A percentile compares a stretch with the other conserved stretches of the same genome.
Conservation (phyloP, 306 rosid species). For the Alnus glutinosa region DNA sequence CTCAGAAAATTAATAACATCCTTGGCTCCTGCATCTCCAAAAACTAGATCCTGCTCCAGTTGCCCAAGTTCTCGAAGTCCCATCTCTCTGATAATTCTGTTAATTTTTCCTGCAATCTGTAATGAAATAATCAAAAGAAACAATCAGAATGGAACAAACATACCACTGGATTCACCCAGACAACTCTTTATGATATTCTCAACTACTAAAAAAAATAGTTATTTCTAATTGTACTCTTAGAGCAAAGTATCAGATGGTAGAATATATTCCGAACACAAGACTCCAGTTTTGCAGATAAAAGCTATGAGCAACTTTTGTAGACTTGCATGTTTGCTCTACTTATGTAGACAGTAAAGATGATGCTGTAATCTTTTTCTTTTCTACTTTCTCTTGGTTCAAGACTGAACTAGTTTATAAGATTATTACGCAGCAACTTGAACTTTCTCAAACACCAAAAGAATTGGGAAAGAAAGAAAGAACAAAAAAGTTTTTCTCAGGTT, state of each 20-base stretch:
- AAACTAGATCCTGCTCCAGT: constrained; percentile 96
- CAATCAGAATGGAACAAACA: constrained; percentile 22
- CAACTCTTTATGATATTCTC: constrained; percentile 12
- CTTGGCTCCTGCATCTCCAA: constrained; percentile 94
- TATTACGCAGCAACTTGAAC: background rate
- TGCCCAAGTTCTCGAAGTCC: constrained; percentile 88
- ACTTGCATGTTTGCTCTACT: background rate
- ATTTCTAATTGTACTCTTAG: background rate
- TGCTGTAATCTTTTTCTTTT: background rate
- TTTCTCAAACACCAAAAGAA: constrained; percentile 7
- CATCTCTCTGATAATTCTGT: constrained; percentile 66
- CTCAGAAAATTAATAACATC: constrained; percentile 82
- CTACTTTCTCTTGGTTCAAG: background rate
- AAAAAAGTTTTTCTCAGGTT: background rate
- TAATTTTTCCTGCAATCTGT: constrained; percentile 87
- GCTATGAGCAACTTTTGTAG: background rate
- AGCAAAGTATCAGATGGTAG: background rate
- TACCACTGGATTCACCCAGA: constrained; percentile 3
- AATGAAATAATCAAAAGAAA: constrained; percentile 36
- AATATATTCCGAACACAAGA: background rate
- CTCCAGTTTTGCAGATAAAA: background rate
- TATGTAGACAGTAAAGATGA: background rate
- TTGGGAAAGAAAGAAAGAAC: background rate
- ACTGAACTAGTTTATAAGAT: background rate
- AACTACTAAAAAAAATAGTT: background rate